These are phyloP conservation scores for Cutaneotrichosporon cutaneum DNA, from an alignment of 1,284 basidiomycete genomes.

Conservation along the genomic window DNA sequence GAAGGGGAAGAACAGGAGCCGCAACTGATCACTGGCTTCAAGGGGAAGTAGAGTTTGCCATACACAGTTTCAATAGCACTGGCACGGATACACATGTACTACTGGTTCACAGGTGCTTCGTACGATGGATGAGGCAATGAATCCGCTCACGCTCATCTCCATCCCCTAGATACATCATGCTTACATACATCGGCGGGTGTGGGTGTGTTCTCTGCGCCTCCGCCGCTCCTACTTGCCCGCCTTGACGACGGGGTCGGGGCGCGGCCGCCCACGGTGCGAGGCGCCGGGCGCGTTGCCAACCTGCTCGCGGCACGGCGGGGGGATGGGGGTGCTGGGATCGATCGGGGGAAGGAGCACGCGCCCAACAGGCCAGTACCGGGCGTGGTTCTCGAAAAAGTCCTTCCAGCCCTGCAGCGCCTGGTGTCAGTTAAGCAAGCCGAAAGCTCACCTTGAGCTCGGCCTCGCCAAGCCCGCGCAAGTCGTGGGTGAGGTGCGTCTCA, in stretches of 20 bases:
- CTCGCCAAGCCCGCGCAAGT: conserved; percentile 74
- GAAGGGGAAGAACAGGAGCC: not conserved
- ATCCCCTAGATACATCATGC: conserved; percentile 3
- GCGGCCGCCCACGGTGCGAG: conserved; percentile 36
- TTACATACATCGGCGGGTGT: conserved; percentile 4
- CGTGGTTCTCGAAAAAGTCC: conserved; percentile 76
- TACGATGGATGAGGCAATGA: not conserved
- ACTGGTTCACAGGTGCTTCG: too few species aligned
- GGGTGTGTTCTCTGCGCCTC: conserved; percentile 65
- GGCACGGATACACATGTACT: too few species aligned
- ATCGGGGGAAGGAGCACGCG: conserved; percentile 60
- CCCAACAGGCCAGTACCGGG: conserved; percentile 74
- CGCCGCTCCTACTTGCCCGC: conserved; percentile 65
- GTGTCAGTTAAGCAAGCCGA: conserved; percentile 1
- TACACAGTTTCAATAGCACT: too few species aligned
- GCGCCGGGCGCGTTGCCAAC: conserved; percentile 56
- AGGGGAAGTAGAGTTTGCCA: too few species aligned
- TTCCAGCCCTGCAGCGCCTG: conserved; percentile 83
- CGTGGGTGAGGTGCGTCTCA: conserved; percentile 79
- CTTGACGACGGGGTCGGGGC: conserved; percentile 64
- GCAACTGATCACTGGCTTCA: not conserved
- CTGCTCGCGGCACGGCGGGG: conserved; percentile 76
- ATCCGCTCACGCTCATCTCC: not conserved
- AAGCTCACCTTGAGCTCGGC: conserved; percentile 65
- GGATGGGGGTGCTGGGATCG: conserved; percentile 73